Conservation (phyloP, 106 monocot genomes). For the Dioscorea zingiberensis region DNA sequence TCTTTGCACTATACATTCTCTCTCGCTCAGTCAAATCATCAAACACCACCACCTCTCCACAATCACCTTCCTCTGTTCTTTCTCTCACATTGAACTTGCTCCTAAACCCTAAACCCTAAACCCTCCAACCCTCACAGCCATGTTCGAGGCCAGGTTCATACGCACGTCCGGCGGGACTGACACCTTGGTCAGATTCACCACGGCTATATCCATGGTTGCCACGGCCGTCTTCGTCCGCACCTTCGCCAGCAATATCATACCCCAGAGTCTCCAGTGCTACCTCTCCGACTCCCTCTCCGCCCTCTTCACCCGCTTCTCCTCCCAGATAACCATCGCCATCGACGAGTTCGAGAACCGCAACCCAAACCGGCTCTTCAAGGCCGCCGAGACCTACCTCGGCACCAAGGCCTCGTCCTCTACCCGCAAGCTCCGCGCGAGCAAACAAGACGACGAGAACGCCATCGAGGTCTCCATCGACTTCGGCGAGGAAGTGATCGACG, state of each 20-base stretch:
- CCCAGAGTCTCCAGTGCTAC: neutral
- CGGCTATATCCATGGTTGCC: neutral
- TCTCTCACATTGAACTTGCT: too few species aligned
- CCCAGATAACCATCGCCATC: conserved; percentile 10
- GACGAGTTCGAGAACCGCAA: conserved; percentile 9
- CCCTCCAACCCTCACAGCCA: too few species aligned
- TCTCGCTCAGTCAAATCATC: too few species aligned
- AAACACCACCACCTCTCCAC: too few species aligned
- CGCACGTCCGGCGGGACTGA: neutral
- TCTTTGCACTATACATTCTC: too few species aligned
- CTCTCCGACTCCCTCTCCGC: too few species aligned
- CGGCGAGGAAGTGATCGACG: conserved; percentile 10
- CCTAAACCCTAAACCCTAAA: too few species aligned
- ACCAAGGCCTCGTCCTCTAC: neutral
- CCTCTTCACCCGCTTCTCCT: conserved; percentile 6
- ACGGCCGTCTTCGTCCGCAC: neutral
- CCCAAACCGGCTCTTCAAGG: conserved; percentile 12
- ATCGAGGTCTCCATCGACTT: neutral
- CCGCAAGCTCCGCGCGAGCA: conserved; percentile 4
- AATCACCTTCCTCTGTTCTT: too few species aligned
- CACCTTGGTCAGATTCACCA: conserved; percentile 1
- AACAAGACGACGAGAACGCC: conserved; percentile 1
- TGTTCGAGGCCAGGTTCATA: neutral
- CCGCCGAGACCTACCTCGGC: conserved; percentile 16
- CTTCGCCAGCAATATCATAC: conserved; percentile 3